Evolutionary conservation across 2,329 filamentous ascomycete genomes (phyloP), one percentile per base, ranked within the genome.

Genomic region (Metarhizium humberi): DNA sequence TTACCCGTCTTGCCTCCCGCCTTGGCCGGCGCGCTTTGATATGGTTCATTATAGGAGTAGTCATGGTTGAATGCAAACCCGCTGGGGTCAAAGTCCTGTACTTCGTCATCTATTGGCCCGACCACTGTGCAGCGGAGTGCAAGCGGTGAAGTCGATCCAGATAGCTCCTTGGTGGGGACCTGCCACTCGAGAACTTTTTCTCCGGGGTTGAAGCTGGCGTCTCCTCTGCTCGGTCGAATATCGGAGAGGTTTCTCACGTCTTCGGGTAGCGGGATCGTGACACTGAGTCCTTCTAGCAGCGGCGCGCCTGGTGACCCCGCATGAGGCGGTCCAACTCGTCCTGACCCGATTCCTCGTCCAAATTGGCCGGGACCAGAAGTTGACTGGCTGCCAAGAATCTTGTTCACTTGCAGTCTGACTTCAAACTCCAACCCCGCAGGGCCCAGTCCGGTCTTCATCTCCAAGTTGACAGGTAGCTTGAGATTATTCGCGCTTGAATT

Each of bases 191-290:
- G 76, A 1, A 80, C 69, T 50, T 80, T 79, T 52, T 89, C 90
- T 2, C 84, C 84, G 0, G 87, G 84, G 54, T 82, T 87, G 72
- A 91, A 96, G 55, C 81, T 84, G 2, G 90, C 91, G 61, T 97
- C 92, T 40, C 92, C 92, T 60, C 84, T 85, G 61, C 84, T 88
- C 2, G 91, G 82, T 55, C 90, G 82, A 54, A 96, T 79, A 64
- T 96, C 92, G 5, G 84, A 85, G 16, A 97, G 76, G 66, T 91
- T 96, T 56, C 90, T 84, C 52, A 96, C 90, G 30, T 84, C 81
- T 4, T 81, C 73, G 3, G 92, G 89, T 11, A 97, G 78, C 1
- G 92, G 91, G 8, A 96, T 81, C 2, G 84, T 85, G 30, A 96
- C 84, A 2, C 80, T 77, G 34, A 97, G 74, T 56, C 94, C 88